Conservation (phyloP, 2,329 filamentous ascomycete genomes). For the Allantophomopsis lycopodina region DNA sequence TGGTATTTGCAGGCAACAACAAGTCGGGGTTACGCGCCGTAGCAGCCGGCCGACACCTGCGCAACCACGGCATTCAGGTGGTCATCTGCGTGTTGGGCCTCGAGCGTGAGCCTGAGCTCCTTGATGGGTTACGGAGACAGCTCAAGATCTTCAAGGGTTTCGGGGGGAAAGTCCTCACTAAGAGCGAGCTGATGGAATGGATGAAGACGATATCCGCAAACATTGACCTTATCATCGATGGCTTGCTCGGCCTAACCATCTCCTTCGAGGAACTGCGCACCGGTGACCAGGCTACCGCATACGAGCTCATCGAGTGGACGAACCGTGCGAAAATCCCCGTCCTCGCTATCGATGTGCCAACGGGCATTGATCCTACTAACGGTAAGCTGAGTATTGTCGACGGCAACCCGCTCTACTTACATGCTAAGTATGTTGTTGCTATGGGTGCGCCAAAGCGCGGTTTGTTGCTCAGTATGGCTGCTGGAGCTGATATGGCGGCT, state of each 20-base stretch:
- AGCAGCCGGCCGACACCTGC: constrained; percentile 73
- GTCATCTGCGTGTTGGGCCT: constrained; percentile 75
- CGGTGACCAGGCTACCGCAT: constrained; percentile 70
- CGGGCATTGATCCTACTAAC: constrained; percentile 69
- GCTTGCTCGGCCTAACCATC: constrained; percentile 72
- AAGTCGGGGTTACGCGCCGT: constrained; percentile 76
- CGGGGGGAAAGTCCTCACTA: constrained; percentile 57
- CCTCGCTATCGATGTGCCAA: constrained; percentile 81
- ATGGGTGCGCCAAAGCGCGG: constrained; percentile 82
- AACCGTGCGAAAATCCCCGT: constrained; percentile 77
- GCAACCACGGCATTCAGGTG: constrained; percentile 69
- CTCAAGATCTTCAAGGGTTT: constrained; percentile 74
- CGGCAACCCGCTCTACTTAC: constrained; percentile 65
- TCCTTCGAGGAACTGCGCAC: constrained; percentile 80
- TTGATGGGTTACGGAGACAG: constrained; percentile 71
- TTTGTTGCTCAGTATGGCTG: constrained; percentile 55
- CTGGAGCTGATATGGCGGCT: constrained; percentile 18
- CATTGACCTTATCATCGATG: constrained; percentile 76
- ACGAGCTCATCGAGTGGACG: constrained; percentile 86
- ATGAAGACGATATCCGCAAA: constrained; percentile 44
- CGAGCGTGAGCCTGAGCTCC: constrained; percentile 67
- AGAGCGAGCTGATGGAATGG: constrained; percentile 46
- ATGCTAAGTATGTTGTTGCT: constrained; percentile 70
- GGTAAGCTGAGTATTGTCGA: constrained; percentile 56
- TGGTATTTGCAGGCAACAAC: constrained; percentile 92